These are phyloP conservation scores for Roridomyces roridus DNA, from an alignment of 768 basidiomycete species.

Conservation along the genomic window DNA sequence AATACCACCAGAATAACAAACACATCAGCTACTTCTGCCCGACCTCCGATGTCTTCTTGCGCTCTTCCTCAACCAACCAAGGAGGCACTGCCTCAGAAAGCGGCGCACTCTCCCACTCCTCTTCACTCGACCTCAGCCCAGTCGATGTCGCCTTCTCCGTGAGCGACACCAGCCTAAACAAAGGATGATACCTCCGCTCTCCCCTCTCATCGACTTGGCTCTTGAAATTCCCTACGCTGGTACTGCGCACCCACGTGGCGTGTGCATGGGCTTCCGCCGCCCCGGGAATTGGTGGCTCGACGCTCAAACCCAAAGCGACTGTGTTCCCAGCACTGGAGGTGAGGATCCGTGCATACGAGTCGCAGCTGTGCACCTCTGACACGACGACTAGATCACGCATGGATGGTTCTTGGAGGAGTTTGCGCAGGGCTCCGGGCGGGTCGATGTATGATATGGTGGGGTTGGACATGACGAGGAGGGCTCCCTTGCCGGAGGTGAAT, in stretches of 20 bases:
- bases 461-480: constrained; percentile 38
- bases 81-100: background rate
- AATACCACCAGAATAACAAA: too few relatives aligned
- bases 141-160: constrained; percentile 22
- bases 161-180: constrained; percentile 37
- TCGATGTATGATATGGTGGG: constrained; percentile 33
- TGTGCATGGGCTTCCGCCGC: constrained; percentile 20
- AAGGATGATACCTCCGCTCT: constrained; percentile 31
- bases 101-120: background rate
- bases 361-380: constrained; percentile 39
- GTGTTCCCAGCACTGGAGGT: constrained; percentile 20
- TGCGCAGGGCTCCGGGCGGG: constrained; percentile 32
- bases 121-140: constrained; percentile 23
- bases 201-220: constrained; percentile 27
- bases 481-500: constrained; percentile 33
- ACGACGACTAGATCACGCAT: constrained; percentile 35
- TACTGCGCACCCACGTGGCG: constrained; percentile 30
- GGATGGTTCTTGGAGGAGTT: constrained; percentile 30
- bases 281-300: constrained; percentile 24
- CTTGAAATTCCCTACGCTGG: constrained; percentile 33
- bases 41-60: too few relatives aligned
- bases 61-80: background rate
- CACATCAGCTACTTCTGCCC: too few relatives aligned
- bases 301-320: constrained; percentile 33
- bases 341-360: constrained; percentile 39